Conservation (phyloP, 441 rosid genomes). For the Iberis amara region DNA sequence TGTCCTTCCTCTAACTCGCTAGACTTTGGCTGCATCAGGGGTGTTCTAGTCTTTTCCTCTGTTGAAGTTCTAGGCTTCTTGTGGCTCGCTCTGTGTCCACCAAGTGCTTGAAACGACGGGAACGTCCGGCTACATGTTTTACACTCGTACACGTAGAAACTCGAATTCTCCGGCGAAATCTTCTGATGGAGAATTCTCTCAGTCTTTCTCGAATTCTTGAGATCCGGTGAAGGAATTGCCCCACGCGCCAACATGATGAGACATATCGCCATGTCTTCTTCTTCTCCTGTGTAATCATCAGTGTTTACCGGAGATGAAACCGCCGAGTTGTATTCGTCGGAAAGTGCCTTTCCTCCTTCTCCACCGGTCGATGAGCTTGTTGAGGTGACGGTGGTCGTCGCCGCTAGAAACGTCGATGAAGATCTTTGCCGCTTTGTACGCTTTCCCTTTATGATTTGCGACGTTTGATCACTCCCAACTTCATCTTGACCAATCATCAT, state of each 20-base stretch:
- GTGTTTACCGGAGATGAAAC: slow-evolving; percentile 19
- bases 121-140: slow-evolving; percentile 76
- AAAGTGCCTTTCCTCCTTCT: slow-evolving; percentile 24
- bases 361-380: slow-evolving; percentile 44
- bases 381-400: slow-evolving; percentile 34
- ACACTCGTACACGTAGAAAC: slow-evolving; percentile 71
- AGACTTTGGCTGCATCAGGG: slow-evolving; percentile 20
- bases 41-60: slow-evolving; percentile 37
- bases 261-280: slow-evolving; percentile 89
- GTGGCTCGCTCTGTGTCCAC: slow-evolving; percentile 96
- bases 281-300: slow-evolving; percentile 55
- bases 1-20: slow-evolving; percentile 22
- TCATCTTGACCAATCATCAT: slow-evolving; percentile 36
- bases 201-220: slow-evolving; percentile 24
- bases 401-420: slow-evolving; percentile 36
- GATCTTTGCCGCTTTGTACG: slow-evolving; percentile 76
- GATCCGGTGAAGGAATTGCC: slow-evolving; percentile 31
- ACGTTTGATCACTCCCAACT: slow-evolving; percentile 32
- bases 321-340: slow-evolving; percentile 35
- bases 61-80: slow-evolving; percentile 48
- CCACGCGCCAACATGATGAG: slow-evolving; percentile 80
- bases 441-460: slow-evolving; percentile 47
- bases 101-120: slow-evolving; percentile 88
- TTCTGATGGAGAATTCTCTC: slow-evolving; percentile 11
- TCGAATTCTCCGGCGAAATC: slow-evolving; percentile 31